Percentiles rank a stretch among this genome's conserved stretches.
Conservation (phyloP, 2,329 filamentous ascomycete genomes). For the Decorospora gaudefroyi region DNA sequence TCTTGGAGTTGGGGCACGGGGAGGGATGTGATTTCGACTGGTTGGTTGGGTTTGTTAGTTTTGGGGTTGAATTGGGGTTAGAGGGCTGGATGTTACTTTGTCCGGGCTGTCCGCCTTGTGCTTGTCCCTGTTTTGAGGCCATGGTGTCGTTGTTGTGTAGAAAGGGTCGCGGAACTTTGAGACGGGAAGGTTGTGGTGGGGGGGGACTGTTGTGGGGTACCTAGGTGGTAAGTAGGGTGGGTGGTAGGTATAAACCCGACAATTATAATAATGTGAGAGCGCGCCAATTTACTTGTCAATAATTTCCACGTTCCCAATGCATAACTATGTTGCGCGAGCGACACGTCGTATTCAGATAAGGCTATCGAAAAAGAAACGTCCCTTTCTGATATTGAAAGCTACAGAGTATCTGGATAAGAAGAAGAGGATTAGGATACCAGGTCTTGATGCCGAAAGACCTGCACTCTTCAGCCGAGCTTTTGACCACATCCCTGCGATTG, state of each 20-base stretch:
- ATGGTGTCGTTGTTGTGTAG: slow-evolving; percentile 17
- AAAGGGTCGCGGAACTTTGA: slow-evolving; percentile 17
- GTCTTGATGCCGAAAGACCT: slow-evolving; percentile 28
- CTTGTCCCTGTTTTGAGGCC: slow-evolving; percentile 35
- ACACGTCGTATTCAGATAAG: too few relatives aligned
- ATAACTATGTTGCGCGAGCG: too few relatives aligned
- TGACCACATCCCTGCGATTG: slow-evolving; percentile 32
- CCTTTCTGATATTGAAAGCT: slow-evolving; percentile 11
- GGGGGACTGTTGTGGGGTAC: slow-evolving; percentile 17
- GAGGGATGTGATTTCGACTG: slow-evolving; percentile 73
- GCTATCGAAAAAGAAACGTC: background rate
- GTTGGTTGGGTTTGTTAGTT: slow-evolving; percentile 9
- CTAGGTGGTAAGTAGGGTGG: too few relatives aligned
- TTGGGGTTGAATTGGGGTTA: background rate
- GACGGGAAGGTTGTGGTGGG: slow-evolving; percentile 29
- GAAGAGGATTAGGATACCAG: slow-evolving; percentile 11
- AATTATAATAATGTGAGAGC: slow-evolving; percentile 34
- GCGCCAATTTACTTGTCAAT: too few relatives aligned
- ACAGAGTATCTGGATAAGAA: slow-evolving; percentile 7
- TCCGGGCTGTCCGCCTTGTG: slow-evolving; percentile 30
- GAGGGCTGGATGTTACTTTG: slow-evolving; percentile 30
- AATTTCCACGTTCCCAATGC: too few relatives aligned
- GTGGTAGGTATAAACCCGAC: too few relatives aligned
- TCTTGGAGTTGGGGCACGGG: slow-evolving; percentile 82
- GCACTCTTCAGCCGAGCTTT: slow-evolving; percentile 31